Evolutionary conservation across 2,329 filamentous ascomycete genomes (phyloP), one percentile per base, ranked within the genome.

Genomic region (Aspergillus hiratsukae): DNA sequence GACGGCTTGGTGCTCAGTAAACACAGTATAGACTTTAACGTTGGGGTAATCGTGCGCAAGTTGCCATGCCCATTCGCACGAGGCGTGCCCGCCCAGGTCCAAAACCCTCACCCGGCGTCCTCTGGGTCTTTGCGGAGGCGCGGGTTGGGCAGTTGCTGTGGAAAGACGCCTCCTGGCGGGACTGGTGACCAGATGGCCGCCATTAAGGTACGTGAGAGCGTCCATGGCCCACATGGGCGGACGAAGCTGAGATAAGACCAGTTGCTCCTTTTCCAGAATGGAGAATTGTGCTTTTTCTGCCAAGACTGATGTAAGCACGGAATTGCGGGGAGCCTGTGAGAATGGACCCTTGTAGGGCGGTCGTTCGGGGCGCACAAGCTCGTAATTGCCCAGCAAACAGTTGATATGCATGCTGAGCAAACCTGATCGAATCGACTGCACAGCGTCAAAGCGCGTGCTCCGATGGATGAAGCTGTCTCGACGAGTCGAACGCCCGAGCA

Each of bases 61-160:
- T 69, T 94, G 87, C 94, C 94, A 99, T 23, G 90, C 93, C 94
- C 94, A 99, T 73, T 96, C 91, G 69, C 91, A 93, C 14, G 89
- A 85, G 0, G 88, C 82, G 69, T 93, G 87, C 48, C 92, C 92
- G 50, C 90, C 91, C 35, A 97, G 85, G 69, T 97, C 93, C 27
- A 97, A 83, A 56, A 97, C 87, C 35, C 88, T 81, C 3, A 86
- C 77, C 25, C 86, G 81, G 56, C 71, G 70, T 59, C 62, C 70
- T 50, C 69, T 76, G 31, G 69, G 57, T 28, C 62, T 67, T 53
- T 66, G 51, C 19, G 65, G 56, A 28, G 60, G 55, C 48, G 64
- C 53, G 27, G 64, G 50, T n/a, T 63, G 57, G 52, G 66, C 48
- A 25, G 58, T 61, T 23, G 69, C 60, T 58, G 67, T 66, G n/a